A percentile compares a stretch with the other conserved stretches of the same genome.
These are phyloP conservation scores for Wallacemonas rigidus DNA, from an alignment of 208 protist genomes.

Conservation along the genomic window DNA sequence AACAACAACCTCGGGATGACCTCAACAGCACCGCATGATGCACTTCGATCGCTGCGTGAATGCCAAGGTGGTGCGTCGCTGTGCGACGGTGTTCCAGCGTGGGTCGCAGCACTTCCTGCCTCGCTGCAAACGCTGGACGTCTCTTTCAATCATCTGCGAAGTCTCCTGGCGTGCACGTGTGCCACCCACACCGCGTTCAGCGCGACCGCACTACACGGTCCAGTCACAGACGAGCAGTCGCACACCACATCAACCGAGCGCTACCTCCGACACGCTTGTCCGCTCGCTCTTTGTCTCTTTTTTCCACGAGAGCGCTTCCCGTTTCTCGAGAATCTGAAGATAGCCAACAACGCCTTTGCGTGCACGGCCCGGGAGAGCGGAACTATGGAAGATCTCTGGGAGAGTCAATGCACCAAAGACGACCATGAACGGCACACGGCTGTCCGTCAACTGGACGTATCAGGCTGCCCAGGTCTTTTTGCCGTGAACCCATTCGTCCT, in stretches of 20 bases:
- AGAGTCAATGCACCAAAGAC: conserved; percentile 11
- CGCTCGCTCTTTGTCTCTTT: conserved; percentile 57
- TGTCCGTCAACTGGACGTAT: conserved; percentile 35
- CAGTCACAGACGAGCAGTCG: background rate
- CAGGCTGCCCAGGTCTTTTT: conserved; percentile 42
- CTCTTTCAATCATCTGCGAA: conserved; percentile 65
- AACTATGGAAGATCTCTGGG: conserved; percentile 46
- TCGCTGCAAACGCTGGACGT: conserved; percentile 71
- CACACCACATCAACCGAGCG: conserved; percentile 6
- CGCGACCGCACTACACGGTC: background rate
- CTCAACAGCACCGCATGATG: conserved; percentile 30
- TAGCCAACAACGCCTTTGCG: conserved; percentile 52
- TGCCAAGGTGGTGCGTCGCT: background rate
- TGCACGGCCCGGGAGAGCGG: conserved; percentile 57
- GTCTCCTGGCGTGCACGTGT: conserved; percentile 59
- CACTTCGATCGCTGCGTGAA: conserved; percentile 10
- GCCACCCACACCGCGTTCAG: background rate
- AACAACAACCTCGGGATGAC: conserved; percentile 65
- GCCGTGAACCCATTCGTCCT: conserved; percentile 62
- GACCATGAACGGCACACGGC: background rate
- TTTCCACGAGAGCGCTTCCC: conserved; percentile 60
- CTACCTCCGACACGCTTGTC: conserved; percentile 52
- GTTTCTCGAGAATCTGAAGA: conserved; percentile 37
- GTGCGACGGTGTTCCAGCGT: conserved; percentile 51
- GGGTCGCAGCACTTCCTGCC: conserved; percentile 61